Conservation (phyloP, 176 grass and related monocot genomes). For the Musa acuminata region DNA sequence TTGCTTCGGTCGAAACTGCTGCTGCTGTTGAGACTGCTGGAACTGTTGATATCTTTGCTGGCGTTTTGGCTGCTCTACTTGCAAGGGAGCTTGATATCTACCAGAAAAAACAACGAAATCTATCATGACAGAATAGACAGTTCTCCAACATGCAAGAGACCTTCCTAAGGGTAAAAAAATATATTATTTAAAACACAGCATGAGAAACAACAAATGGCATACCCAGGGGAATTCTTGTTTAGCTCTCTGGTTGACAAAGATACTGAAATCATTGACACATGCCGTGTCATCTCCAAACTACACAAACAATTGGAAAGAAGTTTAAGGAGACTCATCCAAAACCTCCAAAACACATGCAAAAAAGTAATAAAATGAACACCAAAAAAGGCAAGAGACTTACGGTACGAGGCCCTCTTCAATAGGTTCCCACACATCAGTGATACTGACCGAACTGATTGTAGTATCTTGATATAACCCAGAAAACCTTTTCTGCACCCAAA, state of each 20-base stretch:
- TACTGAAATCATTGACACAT: constrained; percentile 23
- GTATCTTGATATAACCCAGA: constrained; percentile 92
- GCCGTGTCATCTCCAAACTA: constrained; percentile 17
- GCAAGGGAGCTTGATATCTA: constrained; percentile 18
- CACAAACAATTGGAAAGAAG: background rate
- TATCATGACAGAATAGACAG: background rate
- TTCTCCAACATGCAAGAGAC: background rate
- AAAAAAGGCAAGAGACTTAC: constrained; percentile 42
- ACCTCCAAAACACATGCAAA: background rate
- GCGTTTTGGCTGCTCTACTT: constrained; percentile 8
- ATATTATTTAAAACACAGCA: background rate
- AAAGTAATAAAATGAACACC: background rate
- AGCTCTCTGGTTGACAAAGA: constrained; percentile 16
- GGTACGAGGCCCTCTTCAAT: constrained; percentile 98
- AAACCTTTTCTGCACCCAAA: constrained; percentile 66
- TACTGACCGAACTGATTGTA: constrained; percentile 85
- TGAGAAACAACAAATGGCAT: background rate
- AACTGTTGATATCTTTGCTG: constrained; percentile 12
- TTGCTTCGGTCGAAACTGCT: constrained; percentile 11
- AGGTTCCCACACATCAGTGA: constrained; percentile 98
- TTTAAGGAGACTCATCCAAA: background rate
- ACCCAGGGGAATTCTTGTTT: constrained; percentile 17
- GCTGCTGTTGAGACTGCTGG: constrained; percentile 11
- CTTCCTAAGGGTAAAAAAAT: too few relatives aligned
- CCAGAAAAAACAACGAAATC: background rate